Base-by-base conservation (phyloP, 495 filamentous ascomycete genomes). In the Xylaria bambusicola region DNA sequence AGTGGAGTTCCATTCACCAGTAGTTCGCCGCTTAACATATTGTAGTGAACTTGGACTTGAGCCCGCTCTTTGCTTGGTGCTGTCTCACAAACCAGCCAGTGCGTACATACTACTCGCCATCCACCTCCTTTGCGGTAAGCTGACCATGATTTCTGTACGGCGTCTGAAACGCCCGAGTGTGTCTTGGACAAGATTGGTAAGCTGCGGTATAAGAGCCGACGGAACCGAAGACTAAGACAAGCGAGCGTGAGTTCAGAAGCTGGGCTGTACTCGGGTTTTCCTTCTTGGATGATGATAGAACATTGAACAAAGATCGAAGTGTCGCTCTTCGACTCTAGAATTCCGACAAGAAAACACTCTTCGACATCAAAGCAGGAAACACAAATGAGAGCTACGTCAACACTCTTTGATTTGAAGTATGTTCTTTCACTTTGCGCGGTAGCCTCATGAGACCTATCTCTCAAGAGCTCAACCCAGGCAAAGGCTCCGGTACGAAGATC, bases 1-100 rank as follows among this genome's bases (percentile, higher is more conserved):
- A 86, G 59, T 0, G 83, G 84, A 1, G 66, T 60, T 1, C 82
- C 83, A 56, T 87, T 74, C 13, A 88, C 74, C 20, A 88, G 76
- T 2, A 89, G 73, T 31, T 77, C 70, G 0, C 83, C 83, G 1
- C 73, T 81, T 18, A 88, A 64, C 4, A 85, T 38, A 62, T 87
- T 84, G 62, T 74, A 84, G 21, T 80, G 74, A 2, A 86, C 73
- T 1, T 20, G 15, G 6, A 72, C 51, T 2, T 36, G 7, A 6
- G 31, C 42, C 3, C 49, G 21, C 24, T 38, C 56, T 13, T 15
- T n/a, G 15, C 21, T 46, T 17, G 7, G 56, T 15, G 44, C 58
- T 41, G 61, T 66, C 27, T 47, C 44, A 4, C 20, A 60, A 8
- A 52, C 13, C 2, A 69, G 36, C 65, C 66, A 69, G 20, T 68